Base-by-base conservation (phyloP, 371 early-diverging fungal genomes). In the Mucor mucedo region DNA sequence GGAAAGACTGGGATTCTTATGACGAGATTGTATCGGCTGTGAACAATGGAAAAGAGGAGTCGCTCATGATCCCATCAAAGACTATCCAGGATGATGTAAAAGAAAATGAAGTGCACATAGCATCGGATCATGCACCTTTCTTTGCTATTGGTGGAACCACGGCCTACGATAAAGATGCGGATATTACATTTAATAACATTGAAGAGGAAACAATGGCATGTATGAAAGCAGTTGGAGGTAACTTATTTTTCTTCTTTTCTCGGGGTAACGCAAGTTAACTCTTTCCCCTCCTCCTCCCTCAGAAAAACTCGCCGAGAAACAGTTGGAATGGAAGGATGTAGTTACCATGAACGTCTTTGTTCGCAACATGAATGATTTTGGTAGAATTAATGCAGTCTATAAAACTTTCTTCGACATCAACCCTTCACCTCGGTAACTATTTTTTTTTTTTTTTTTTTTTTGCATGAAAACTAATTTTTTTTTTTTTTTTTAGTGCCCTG, bases 261-360 rank as follows among this genome's bases (percentile, higher is more conserved):
- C n/a, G n/a, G 10, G 10, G 32, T 27, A 50, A 28, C 4, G 2
- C 30, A 28, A 28, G 2, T 6, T 47, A 13, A 29, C 50, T 30
- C 14, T 21, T 50, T 9, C 30, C 11, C n/a, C 44, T n/a, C 44
- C n/a, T 42, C 4, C 1, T 1, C 4, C 21, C 21, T 5, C 14
- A 50, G 50, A 10, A 29, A 50, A 50, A 30, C 28, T 50, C 8
- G 14, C 50, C 8, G 2, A 30, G 6, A 16, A 65, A 7, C 13
- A 52, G 9, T 59, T 83, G 32, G 42, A 50, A 0, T 86, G 83
- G 83, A 60, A 71, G 7, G 77, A 89, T 58, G 81, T 89, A 4
- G 78, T 86, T 0, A 72, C 81, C 45, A 84, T 91, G 78, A 82
- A 85, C 52, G 86, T 92, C 1, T 86, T 78, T 66, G 85, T 92